These are phyloP conservation scores for Mucor lusitanicus DNA, from an alignment of 371 early-diverging fungal genomes.

Conservation along the genomic window DNA sequence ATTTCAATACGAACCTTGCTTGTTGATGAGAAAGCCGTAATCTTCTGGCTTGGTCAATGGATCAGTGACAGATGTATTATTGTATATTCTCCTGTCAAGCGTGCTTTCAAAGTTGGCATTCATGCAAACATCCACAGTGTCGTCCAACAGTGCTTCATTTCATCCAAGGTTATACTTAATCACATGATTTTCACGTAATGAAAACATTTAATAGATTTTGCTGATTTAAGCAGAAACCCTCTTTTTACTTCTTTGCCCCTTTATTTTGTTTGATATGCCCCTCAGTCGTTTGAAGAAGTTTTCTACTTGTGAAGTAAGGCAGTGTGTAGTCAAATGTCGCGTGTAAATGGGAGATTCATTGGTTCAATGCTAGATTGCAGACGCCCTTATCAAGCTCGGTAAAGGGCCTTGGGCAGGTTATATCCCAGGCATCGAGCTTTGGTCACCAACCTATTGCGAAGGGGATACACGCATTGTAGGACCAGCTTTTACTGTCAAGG, in stretches of 20 bases:
- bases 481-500: conserved; percentile 78
- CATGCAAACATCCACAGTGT: not conserved
- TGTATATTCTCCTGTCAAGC: too few relatives aligned
- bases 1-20: not conserved
- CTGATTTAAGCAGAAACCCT: not conserved
- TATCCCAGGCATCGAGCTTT: conserved; percentile 67
- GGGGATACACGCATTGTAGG: conserved; percentile 68
- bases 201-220: conserved; percentile 3
- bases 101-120: not conserved
- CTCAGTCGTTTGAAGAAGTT: conserved; percentile 21
- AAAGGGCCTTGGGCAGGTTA: conserved; percentile 61
- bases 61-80: too few relatives aligned
- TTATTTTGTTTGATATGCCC: not conserved
- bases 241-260: not conserved
- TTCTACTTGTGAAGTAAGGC: conserved; percentile 40
- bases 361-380: conserved; percentile 59
- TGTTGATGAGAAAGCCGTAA: not conserved
- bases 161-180: not conserved
- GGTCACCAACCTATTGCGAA: conserved; percentile 64
- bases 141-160: not conserved
- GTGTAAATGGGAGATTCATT: not conserved
- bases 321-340: not conserved
- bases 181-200: not conserved
- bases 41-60: too few relatives aligned
- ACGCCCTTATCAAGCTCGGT: conserved; percentile 70